Base-by-base conservation (phyloP, 2,329 filamentous ascomycete species). In the Sodiomyces alkalinus region DNA sequence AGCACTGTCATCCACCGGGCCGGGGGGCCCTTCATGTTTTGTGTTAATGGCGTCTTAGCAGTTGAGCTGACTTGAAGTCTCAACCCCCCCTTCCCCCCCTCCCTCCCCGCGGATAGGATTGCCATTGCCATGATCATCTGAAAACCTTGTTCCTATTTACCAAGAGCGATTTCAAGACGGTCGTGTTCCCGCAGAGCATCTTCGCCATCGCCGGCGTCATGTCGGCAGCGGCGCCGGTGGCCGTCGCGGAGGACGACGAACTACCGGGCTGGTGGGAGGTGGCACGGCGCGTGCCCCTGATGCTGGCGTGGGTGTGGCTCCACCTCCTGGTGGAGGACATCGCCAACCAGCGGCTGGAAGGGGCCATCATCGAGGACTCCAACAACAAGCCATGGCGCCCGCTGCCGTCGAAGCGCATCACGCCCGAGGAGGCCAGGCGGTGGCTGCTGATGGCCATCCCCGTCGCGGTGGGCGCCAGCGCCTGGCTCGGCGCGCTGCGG, bases 341-440 rank as follows among this genome's bases (percentile, higher is more conserved):
- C 6, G 33, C 40, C 11, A 51, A 51, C 26, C 48, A 51, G 24
- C 33, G 43, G 0, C 27, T 38, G 2, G 28, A 35, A 0, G 34
- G 36, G 2, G 37, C 43, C 0, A 29, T 48, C 8, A 17, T 39
- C 2, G 47, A 51, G 15, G 47, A 51, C 23, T 9, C 28, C 0
- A 29, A 39, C 9, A 51, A 51, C 33, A 49, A 51, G 28, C 47
- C 48, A 2, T 51, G 47, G 47, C 33, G 47, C 3, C 40, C 48
- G 0, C 30, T 51, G 2, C 44, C 45, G 12, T 38, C 38, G 4
- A 29, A 33, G 1, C 39, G 42, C 1, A 18, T 49, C 23, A 40
- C 45, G 7, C 16, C 33, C 3, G 37, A 36, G 2, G 38, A 48
- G 18, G 41, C 47, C 1, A 41, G 44, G 4, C 31, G 26, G 4